Conservation (phyloP, 1,284 basidiomycete species). For the Malassezia equina region DNA sequence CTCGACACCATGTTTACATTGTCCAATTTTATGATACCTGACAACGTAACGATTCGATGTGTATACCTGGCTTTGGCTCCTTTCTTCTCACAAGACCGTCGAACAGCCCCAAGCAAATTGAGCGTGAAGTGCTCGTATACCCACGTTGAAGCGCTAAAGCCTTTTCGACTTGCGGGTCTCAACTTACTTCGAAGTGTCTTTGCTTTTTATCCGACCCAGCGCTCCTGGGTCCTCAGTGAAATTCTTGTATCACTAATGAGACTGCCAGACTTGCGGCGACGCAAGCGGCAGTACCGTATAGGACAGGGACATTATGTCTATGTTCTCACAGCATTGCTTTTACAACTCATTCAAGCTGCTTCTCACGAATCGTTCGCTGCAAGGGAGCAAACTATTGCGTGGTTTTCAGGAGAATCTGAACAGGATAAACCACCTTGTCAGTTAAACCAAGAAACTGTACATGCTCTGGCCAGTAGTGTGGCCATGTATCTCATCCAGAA, state of each 20-base stretch:
- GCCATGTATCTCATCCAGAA: conserved; percentile 68
- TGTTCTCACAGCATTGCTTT: conserved; percentile 76
- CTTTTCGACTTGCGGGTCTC: conserved; percentile 68
- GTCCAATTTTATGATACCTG: conserved; percentile 50
- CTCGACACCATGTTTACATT: conserved; percentile 48
- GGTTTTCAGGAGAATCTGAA: conserved; percentile 6
- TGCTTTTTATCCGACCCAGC: conserved; percentile 73
- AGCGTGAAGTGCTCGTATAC: not conserved
- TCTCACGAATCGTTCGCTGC: conserved; percentile 21
- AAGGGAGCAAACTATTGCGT: conserved; percentile 18
- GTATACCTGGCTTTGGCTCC: conserved; percentile 86
- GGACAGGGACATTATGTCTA: conserved; percentile 62
- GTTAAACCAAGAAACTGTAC: not conserved
- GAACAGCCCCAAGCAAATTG: conserved; percentile 42
- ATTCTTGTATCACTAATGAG: conserved; percentile 79
- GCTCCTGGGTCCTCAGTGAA: conserved; percentile 92
- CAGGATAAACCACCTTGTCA: conserved; percentile 5
- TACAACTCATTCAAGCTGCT: conserved; percentile 90
- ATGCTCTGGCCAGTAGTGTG: conserved; percentile 56
- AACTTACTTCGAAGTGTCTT: conserved; percentile 72
- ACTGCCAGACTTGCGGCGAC: conserved; percentile 75
- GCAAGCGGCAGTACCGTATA: conserved; percentile 60
- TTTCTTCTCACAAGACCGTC: conserved; percentile 65
- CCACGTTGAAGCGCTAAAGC: not conserved
- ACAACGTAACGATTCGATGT: conserved; percentile 62